These are phyloP conservation scores for Diaporthe sp. DNA, from an alignment of 2,329 filamentous ascomycete species.

Conservation along the genomic window DNA sequence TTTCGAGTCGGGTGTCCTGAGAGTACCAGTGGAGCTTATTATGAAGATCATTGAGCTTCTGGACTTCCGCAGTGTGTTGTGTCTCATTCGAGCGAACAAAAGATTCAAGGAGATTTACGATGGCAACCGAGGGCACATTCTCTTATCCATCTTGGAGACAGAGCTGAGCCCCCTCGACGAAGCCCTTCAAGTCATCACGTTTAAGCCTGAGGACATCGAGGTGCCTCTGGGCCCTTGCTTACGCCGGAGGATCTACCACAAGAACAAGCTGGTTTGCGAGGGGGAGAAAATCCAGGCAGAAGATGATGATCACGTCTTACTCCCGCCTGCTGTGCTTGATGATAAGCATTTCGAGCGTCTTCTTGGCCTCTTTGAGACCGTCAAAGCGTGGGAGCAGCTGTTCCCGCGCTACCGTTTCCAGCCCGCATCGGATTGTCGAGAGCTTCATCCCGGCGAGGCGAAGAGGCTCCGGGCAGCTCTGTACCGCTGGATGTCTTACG, in stretches of 20 bases:
- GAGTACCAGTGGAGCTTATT: slow-evolving; percentile 60
- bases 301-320: not conserved
- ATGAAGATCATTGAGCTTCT: slow-evolving; percentile 62
- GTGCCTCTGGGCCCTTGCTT: slow-evolving; percentile 51
- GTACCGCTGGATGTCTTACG: slow-evolving; percentile 68
- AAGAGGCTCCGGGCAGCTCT: slow-evolving; percentile 63
- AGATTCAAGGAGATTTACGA: slow-evolving; percentile 56
- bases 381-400: slow-evolving; percentile 55
- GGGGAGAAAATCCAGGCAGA: slow-evolving; percentile 9
- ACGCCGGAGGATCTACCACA: slow-evolving; percentile 55
- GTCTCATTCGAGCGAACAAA: slow-evolving; percentile 53
- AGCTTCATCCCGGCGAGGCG: slow-evolving; percentile 57
- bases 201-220: slow-evolving; percentile 53
- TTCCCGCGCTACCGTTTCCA: slow-evolving; percentile 56
- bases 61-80: slow-evolving; percentile 55
- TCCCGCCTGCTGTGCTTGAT: slow-evolving; percentile 39
- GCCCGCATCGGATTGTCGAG: slow-evolving; percentile 58
- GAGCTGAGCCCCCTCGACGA: slow-evolving; percentile 60
- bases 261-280: slow-evolving; percentile 51
- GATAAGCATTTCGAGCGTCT: slow-evolving; percentile 46
- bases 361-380: slow-evolving; percentile 48
- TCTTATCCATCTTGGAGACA: slow-evolving; percentile 56
- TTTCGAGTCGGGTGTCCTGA: slow-evolving; percentile 42
- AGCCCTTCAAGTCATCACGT: slow-evolving; percentile 61
- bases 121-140: slow-evolving; percentile 54